Evolutionary conservation across 495 filamentous ascomycete species (phyloP).

Genomic region (Penicillium cataractarum): DNA sequence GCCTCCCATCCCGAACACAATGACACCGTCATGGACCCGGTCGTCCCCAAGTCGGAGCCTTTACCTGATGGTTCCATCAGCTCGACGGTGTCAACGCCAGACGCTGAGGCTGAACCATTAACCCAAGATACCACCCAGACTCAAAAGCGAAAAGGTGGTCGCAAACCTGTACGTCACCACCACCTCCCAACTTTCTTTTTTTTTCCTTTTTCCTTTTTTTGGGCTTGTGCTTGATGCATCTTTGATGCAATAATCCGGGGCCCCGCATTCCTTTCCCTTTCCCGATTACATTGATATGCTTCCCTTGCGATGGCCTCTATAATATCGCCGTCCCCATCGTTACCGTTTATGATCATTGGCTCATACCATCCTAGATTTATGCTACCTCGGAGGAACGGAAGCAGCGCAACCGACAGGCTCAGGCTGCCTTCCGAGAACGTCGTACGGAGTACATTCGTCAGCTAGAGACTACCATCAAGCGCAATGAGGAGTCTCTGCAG

Average conservation of each 20-base stretch:
- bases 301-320: background rate
- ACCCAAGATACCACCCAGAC: conserved; percentile 61
- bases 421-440: conserved; percentile 94
- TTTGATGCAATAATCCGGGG: conserved; percentile 32
- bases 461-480: conserved; percentile 94
- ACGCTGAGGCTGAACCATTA: conserved; percentile 59
- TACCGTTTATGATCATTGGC: background rate
- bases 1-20: conserved; percentile 38
- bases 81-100: conserved; percentile 56
- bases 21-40: conserved; percentile 47
- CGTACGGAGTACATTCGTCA: conserved; percentile 99
- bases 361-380: conserved; percentile 70
- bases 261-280: conserved; percentile 35
- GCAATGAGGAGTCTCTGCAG: conserved; percentile 90
- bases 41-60: conserved; percentile 52
- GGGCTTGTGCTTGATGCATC: conserved; percentile 1
- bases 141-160: conserved; percentile 93
- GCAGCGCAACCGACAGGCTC: conserved; percentile 95
- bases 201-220: background rate
- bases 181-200: conserved; percentile 3
- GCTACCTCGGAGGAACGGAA: conserved; percentile 98
- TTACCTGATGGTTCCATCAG: conserved; percentile 52
- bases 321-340: background rate
- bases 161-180: conserved; percentile 82
- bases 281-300: background rate